phyloP scores from a whole-genome alignment of 371 early-diverging fungal genomes.

The Amoeboaphelidium protococcarum region DNA sequence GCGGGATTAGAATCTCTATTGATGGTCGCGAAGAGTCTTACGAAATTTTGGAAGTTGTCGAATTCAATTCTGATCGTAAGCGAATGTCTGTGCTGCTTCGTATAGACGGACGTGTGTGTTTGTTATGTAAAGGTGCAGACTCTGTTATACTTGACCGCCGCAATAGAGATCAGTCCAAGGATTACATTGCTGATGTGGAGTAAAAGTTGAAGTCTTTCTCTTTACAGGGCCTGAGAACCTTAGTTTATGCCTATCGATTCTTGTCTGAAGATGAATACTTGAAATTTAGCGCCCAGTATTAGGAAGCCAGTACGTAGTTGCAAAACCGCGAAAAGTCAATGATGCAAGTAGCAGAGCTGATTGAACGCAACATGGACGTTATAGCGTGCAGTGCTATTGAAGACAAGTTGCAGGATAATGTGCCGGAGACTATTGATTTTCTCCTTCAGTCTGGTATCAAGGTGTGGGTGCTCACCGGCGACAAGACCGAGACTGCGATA shows the following conservation, averaged over 20 bases:
- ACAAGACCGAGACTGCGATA: constrained; percentile 24
- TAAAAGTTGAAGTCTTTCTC: constrained; percentile 6
- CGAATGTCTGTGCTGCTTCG: not conserved
- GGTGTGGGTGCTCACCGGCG: constrained; percentile 23
- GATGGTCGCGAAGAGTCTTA: not conserved
- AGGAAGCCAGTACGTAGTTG: constrained; percentile 1
- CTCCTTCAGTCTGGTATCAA: constrained; percentile 7
- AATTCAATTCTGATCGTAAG: constrained; percentile 5
- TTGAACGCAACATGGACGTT: constrained; percentile 7
- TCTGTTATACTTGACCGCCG: constrained; percentile 1
- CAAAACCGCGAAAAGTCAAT: constrained; percentile 1
- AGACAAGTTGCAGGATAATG: constrained; percentile 18
- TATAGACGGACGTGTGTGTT: not conserved
- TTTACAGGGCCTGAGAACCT: constrained; percentile 4
- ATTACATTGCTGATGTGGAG: not conserved
- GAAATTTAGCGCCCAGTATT: not conserved
- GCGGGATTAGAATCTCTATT: not conserved
- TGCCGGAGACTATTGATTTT: constrained; percentile 4
- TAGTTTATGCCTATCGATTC: constrained; percentile 9
- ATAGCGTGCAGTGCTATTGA: constrained; percentile 18
- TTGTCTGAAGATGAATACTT: constrained; percentile 7
- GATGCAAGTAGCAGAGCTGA: constrained; percentile 3
- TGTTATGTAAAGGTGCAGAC: constrained; percentile 15
- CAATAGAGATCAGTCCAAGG: not conserved
- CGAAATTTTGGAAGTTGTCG: constrained; percentile 1